Evolutionary conservation across 1,139 yeast species (phyloP).

Genomic region (Zygosaccharomyces sapae): DNA sequence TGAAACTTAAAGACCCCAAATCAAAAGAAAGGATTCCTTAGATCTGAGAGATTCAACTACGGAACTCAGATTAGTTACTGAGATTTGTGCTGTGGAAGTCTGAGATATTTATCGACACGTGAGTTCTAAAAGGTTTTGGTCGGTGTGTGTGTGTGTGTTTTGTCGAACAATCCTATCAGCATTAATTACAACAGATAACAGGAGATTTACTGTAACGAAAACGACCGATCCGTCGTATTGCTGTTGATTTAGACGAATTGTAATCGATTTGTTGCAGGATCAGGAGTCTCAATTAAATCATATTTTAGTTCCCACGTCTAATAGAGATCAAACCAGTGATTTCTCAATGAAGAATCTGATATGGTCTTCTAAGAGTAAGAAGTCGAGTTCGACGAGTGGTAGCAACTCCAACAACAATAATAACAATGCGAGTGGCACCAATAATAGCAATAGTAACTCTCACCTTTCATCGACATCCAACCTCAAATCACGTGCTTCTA

Average conservation of each 20-base stretch:
- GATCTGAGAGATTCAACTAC: too few relatives aligned
- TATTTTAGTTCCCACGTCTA: not conserved
- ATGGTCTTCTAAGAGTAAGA: slow-evolving; percentile 17
- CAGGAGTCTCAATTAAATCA: not conserved
- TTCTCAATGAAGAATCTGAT: slow-evolving; percentile 14
- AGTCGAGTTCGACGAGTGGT: slow-evolving; percentile 8
- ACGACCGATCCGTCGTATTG: too few relatives aligned
- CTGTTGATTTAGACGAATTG: not conserved
- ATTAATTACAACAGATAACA: too few relatives aligned
- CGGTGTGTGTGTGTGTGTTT: too few relatives aligned
- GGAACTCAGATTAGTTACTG: too few relatives aligned
- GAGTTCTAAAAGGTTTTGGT: too few relatives aligned
- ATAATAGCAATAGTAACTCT: not conserved
- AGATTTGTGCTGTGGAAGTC: too few relatives aligned
- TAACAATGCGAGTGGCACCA: not conserved
- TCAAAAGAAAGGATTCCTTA: too few relatives aligned
- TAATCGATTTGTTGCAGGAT: not conserved
- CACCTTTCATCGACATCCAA: not conserved
- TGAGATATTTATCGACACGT: too few relatives aligned
- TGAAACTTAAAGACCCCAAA: too few relatives aligned
- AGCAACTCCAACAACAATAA: not conserved
- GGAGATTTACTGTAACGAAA: too few relatives aligned
- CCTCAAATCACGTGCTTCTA: slow-evolving; percentile 1
- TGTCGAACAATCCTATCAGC: too few relatives aligned
- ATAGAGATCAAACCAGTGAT: not conserved